These are phyloP conservation scores for Bertia moriformis DNA, from an alignment of 2,329 filamentous ascomycete genomes.

Conservation along the genomic window DNA sequence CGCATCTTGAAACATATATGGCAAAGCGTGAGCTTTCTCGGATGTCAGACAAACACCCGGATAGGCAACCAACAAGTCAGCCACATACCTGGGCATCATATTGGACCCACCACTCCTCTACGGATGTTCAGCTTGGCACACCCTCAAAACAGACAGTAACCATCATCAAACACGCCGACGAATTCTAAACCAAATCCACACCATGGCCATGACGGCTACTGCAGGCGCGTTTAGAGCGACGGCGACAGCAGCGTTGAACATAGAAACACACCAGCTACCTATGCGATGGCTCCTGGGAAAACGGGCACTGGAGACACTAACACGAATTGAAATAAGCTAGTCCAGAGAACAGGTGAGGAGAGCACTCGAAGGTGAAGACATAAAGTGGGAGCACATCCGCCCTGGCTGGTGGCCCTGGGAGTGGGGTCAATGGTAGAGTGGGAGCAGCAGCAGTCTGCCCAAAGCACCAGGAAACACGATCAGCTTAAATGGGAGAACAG, in stretches of 20 bases:
- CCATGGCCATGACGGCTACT: not conserved
- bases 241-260: not conserved
- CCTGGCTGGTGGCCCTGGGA: not conserved
- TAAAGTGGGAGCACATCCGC: not conserved
- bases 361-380: not conserved
- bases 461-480: not conserved
- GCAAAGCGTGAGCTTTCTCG: too few species aligned
- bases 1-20: too few species aligned
- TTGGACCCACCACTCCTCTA: constrained; percentile 16
- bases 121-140: constrained; percentile 10
- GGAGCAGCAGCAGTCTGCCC: constrained; percentile 3
- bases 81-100: too few species aligned
- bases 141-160: constrained; percentile 2
- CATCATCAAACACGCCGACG: not conserved
- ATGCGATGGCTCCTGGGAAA: not conserved
- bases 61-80: too few species aligned
- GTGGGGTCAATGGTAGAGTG: constrained; percentile 2
- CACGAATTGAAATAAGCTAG: not conserved
- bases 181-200: not conserved
- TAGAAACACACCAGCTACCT: not conserved
- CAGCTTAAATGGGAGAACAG: constrained; percentile 3
- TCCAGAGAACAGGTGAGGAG: not conserved
- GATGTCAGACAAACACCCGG: too few species aligned
- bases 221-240: not conserved
- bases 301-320: not conserved